Conservation (phyloP, 148 eudicot genomes). For the Dysphania ambrosioides region DNA sequence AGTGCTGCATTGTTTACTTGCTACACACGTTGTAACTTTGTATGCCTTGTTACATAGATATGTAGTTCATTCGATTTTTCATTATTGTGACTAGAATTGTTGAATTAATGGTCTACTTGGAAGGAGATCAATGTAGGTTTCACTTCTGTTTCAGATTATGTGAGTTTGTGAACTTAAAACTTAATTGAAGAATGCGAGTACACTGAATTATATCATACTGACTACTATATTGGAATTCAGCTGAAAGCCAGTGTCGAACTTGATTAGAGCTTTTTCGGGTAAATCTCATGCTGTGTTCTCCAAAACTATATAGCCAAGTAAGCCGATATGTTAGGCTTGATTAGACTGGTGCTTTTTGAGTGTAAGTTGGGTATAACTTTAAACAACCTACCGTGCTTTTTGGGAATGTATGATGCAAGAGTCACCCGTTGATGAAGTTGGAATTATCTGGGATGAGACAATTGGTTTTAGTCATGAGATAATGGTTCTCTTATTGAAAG, state of each 20-base stretch:
- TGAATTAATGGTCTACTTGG: background rate
- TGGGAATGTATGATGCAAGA: constrained; percentile 4
- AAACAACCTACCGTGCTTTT: too few species aligned
- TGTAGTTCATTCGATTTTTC: background rate
- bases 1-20: too few species aligned
- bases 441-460: background rate
- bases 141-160: background rate
- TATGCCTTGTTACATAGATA: background rate
- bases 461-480: background rate
- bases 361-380: background rate
- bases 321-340: background rate
- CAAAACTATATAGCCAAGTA: background rate
- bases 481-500: background rate
- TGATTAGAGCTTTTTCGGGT: background rate
- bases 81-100: background rate
- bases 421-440: background rate
- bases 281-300: background rate
- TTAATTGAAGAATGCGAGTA: background rate
- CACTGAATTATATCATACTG: background rate
- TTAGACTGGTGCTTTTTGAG: background rate
- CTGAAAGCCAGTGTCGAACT: background rate
- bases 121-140: background rate
- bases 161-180: background rate
- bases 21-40: background rate
- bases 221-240: background rate